phyloP scores from a whole-genome alignment of 225 moss, liverwort and hornwort species.

The Lunularia cruciata region DNA sequence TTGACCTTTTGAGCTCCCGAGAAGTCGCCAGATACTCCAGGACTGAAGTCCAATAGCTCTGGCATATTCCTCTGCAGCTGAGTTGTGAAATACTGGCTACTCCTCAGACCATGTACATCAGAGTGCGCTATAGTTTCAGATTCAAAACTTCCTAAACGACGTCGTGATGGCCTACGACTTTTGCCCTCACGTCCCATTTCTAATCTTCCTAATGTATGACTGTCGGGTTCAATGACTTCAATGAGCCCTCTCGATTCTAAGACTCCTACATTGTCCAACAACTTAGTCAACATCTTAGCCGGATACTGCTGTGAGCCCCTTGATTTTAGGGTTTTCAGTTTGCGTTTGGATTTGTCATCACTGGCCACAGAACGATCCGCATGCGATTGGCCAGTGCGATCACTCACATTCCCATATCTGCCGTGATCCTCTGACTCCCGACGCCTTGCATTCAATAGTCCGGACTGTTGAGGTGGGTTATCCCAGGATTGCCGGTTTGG shows the following conservation, averaged over 20 bases:
- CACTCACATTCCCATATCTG: background rate
- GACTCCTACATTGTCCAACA: conserved; percentile 1
- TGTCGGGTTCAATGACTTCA: background rate
- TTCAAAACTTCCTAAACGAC: background rate
- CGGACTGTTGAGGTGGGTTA: background rate
- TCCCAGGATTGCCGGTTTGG: background rate
- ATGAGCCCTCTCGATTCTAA: conserved; percentile 23
- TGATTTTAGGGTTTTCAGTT: conserved; percentile 2
- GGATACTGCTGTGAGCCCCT: conserved; percentile 3
- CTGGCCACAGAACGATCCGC: background rate
- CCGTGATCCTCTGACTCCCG: background rate
- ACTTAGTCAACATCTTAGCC: conserved; percentile 10
- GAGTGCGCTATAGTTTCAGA: background rate
- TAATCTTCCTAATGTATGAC: background rate
- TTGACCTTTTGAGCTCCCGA: no score
- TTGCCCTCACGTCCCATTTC: background rate
- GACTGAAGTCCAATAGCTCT: background rate
- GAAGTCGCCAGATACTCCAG: no score
- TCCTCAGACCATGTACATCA: background rate
- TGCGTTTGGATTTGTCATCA: background rate
- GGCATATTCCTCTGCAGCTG: conserved; percentile 1
- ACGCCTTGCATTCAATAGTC: background rate
- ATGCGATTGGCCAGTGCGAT: background rate
- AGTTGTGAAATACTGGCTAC: background rate
- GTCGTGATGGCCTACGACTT: background rate